A percentile compares a stretch with the other conserved stretches of the same genome.
phyloP scores from a whole-genome alignment of 23 red algal genomes.

The Gracilariopsis chorda region DNA sequence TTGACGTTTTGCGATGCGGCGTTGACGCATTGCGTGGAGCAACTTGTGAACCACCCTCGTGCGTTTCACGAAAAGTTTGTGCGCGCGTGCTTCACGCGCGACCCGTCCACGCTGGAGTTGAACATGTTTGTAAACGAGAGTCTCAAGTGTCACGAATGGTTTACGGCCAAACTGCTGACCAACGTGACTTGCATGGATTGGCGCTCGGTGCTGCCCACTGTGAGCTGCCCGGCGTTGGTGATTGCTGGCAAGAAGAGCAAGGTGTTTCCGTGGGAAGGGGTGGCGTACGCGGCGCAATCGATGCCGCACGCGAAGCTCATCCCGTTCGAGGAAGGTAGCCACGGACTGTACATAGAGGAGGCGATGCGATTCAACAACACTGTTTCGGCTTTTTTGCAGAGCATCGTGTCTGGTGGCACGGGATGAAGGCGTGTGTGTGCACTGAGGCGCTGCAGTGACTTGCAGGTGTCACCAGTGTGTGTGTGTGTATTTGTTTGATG shows the following conservation, averaged over 20 bases:
- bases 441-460: too few relatives aligned
- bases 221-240: conserved; percentile 50
- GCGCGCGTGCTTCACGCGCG: conserved; percentile 28
- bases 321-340: conserved; percentile 19
- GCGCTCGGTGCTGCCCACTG: conserved; percentile 5
- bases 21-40: neutral
- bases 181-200: conserved; percentile 31
- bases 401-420: conserved; percentile 37
- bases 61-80: conserved; percentile 50
- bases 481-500: too few relatives aligned
- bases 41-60: conserved; percentile 14
- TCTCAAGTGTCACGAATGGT: neutral
- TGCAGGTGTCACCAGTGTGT: too few relatives aligned
- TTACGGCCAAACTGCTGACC: conserved; percentile 44
- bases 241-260: conserved; percentile 61
- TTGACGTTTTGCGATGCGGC: conserved; percentile 19
- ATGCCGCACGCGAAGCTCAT: conserved; percentile 58
- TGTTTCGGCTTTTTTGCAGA: conserved; percentile 52
- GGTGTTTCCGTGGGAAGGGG: conserved; percentile 41
- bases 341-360: conserved; percentile 68
- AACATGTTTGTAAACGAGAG: conserved; percentile 29
- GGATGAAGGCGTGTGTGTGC: too few relatives aligned
- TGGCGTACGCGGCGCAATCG: conserved; percentile 1
- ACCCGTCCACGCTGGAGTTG: conserved; percentile 9
- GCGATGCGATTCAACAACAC: conserved; percentile 39